phyloP scores from a whole-genome alignment of 345 rosid genomes.

The Syzygium aqueum region DNA sequence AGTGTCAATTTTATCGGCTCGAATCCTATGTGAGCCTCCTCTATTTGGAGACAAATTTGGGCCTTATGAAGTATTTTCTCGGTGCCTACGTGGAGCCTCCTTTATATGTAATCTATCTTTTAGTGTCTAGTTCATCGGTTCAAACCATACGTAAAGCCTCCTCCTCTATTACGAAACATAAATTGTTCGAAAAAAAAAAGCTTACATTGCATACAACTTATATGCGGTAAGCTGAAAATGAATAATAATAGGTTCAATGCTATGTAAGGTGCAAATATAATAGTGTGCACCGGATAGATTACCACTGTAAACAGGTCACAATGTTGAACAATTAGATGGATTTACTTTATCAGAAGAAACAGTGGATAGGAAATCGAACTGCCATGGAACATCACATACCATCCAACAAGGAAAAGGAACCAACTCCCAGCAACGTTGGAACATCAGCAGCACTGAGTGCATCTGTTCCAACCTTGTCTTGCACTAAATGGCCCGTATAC shows the following conservation, averaged over 20 bases:
- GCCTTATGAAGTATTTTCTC: not conserved
- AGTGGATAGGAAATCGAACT: not conserved
- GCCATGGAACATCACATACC: conserved; percentile 26
- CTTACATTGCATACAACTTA: not conserved
- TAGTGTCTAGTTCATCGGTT: not conserved
- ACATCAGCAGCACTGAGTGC: conserved; percentile 75
- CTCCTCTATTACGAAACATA: not conserved
- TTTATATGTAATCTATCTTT: not conserved
- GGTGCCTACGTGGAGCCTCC: not conserved
- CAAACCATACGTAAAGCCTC: not conserved
- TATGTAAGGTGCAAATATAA: not conserved
- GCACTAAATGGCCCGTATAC: conserved; percentile 31
- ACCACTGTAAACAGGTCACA: not conserved
- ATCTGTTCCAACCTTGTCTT: conserved; percentile 32
- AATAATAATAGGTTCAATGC: not conserved
- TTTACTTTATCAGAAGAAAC: not conserved
- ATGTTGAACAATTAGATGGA: not conserved
- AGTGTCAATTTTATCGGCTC: not conserved
- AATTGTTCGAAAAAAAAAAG: not conserved
- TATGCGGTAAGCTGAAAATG: not conserved
- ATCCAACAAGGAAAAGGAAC: conserved; percentile 85
- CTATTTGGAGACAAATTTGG: not conserved
- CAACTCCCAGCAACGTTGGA: conserved; percentile 84
- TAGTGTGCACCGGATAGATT: not conserved
- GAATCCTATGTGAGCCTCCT: not conserved